Evolutionary conservation across 495 filamentous ascomycete genomes (phyloP).

Genomic region (Neurospora sp.): DNA sequence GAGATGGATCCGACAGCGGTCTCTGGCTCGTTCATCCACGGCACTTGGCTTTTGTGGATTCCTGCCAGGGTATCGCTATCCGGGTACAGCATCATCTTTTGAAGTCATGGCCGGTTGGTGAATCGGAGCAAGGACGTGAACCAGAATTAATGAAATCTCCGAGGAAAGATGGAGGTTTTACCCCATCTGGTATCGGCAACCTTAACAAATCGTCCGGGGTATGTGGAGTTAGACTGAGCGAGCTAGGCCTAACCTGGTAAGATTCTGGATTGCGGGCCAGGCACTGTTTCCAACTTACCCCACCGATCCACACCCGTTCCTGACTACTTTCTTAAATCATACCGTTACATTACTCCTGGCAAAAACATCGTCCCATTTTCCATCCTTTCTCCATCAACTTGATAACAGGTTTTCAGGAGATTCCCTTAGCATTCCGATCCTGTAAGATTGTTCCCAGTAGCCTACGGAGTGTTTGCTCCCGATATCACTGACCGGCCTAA

Average conservation of each 20-base stretch:
- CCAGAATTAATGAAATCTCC: background rate
- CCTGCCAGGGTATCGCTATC: background rate
- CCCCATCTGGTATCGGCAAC: background rate
- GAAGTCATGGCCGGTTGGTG: background rate
- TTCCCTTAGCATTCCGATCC: background rate
- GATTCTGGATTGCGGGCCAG: background rate
- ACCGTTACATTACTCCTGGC: background rate
- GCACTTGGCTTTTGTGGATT: background rate
- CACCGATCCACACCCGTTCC: background rate
- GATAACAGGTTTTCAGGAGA: background rate
- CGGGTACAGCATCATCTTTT: background rate
- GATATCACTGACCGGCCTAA: background rate
- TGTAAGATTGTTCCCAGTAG: background rate
- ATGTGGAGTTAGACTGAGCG: background rate
- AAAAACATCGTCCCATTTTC: background rate
- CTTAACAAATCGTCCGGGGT: background rate
- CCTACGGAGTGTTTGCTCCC: background rate
- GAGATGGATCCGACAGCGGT: background rate
- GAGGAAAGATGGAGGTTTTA: background rate
- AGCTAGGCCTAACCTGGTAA: background rate
- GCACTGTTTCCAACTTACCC: background rate
- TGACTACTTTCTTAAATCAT: background rate
- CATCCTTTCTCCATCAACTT: background rate
- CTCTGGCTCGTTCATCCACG: background rate
- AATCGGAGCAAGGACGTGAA: background rate